Conservation (phyloP, 129 eudicot species). For the Rutidosis leptorrhynchoides region DNA sequence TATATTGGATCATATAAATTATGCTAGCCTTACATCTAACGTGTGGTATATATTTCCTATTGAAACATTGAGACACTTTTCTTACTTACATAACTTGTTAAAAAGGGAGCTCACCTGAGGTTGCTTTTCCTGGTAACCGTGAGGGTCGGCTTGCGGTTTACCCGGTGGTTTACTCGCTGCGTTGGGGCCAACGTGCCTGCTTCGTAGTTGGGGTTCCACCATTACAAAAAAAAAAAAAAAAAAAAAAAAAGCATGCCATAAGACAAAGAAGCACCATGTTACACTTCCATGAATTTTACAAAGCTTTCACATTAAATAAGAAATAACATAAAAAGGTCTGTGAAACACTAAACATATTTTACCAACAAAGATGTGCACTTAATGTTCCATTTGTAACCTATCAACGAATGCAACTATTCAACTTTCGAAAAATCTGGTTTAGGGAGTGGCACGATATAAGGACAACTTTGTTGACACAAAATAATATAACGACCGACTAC, state of each 20-base stretch:
- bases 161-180: too few species aligned
- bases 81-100: too few species aligned
- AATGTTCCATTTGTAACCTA: conserved; percentile 21
- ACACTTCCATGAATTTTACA: conserved; percentile 9
- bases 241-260: background rate
- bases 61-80: background rate
- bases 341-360: conserved; percentile 22
- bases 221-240: too few species aligned
- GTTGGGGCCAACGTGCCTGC: too few species aligned
- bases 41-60: too few species aligned
- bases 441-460: conserved; percentile 20
- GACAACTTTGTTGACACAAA: conserved; percentile 17
- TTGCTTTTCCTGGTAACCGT: too few species aligned
- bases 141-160: too few species aligned
- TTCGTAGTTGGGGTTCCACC: too few species aligned
- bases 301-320: background rate
- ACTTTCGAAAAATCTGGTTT: conserved; percentile 12
- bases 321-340: background rate
- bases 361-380: conserved; percentile 24
- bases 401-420: conserved; percentile 21
- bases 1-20: too few species aligned
- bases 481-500: background rate
- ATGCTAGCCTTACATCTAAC: too few species aligned
- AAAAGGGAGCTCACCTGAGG: too few species aligned
- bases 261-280: background rate